Evolutionary conservation across 2,329 filamentous ascomycete genomes (phyloP).

Genomic region (Emergomyces orientalis): DNA sequence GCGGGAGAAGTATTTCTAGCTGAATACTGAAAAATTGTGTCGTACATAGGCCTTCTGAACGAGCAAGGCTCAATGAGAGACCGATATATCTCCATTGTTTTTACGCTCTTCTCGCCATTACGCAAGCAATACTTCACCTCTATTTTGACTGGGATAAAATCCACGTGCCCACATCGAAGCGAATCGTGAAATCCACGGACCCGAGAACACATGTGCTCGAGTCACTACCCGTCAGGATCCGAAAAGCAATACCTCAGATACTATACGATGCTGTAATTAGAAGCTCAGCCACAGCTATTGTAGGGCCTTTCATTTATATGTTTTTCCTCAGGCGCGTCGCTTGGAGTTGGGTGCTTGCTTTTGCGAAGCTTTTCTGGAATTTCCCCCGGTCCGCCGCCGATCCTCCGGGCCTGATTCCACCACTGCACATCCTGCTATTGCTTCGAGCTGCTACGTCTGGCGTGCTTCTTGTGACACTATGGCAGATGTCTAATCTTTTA

Average conservation of each 20-base stretch:
- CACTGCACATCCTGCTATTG: constrained; percentile 48
- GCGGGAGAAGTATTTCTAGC: background rate
- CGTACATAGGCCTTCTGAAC: constrained; percentile 45
- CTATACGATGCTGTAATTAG: constrained; percentile 28
- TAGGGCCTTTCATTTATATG: constrained; percentile 52
- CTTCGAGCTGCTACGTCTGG: constrained; percentile 53
- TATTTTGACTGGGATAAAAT: constrained; percentile 65
- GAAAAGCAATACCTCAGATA: constrained; percentile 23
- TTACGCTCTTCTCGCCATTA: constrained; percentile 57
- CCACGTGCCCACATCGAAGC: constrained; percentile 39
- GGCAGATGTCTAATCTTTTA: constrained; percentile 65
- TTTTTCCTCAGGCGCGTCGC: constrained; percentile 51
- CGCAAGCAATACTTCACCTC: constrained; percentile 63
- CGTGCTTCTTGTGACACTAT: constrained; percentile 59
- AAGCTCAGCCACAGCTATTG: constrained; percentile 33
- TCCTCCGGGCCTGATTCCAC: constrained; percentile 47
- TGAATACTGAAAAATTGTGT: background rate
- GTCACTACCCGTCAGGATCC: constrained; percentile 33
- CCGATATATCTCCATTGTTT: constrained; percentile 70
- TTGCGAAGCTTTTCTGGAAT: constrained; percentile 65
- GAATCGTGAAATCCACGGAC: constrained; percentile 24
- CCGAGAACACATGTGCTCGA: constrained; percentile 30
- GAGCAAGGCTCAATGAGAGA: constrained; percentile 73
- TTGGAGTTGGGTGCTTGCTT: constrained; percentile 61
- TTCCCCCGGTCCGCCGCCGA: constrained; percentile 60